Conservation (phyloP, 2,329 filamentous ascomycete species). For the Colletotrichum liriopes region DNA sequence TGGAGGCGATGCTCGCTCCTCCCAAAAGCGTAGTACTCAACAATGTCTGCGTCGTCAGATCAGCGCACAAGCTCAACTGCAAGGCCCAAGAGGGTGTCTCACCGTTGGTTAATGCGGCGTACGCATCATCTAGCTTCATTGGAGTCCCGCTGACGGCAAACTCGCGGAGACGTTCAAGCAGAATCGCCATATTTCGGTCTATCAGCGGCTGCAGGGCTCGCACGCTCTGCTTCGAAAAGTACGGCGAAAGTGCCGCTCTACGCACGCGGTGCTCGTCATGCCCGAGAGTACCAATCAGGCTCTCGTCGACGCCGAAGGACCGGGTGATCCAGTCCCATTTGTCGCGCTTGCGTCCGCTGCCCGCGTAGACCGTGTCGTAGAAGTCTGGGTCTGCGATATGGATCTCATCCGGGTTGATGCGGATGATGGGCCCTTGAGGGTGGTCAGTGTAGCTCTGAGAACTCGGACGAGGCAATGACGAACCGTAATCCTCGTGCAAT, state of each 20-base stretch:
- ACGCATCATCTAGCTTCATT: constrained; percentile 3
- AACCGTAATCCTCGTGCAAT: not conserved
- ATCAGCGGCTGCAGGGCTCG: constrained; percentile 4
- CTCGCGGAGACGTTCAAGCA: not conserved
- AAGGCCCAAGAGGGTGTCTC: not conserved
- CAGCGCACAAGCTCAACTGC: not conserved
- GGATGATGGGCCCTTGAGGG: not conserved
- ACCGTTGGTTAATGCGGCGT: not conserved
- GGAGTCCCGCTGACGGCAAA: not conserved
- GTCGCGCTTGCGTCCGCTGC: constrained; percentile 6
- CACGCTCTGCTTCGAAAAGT: constrained; percentile 7
- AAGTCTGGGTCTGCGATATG: constrained; percentile 7
- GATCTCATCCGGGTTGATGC: constrained; percentile 1
- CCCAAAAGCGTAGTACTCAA: constrained; percentile 1
- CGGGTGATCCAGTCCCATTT: constrained; percentile 15
- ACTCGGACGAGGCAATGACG: not conserved
- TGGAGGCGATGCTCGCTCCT: not conserved
- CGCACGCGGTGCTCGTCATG: constrained; percentile 2
- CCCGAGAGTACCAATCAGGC: not conserved
- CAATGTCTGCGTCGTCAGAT: not conserved
- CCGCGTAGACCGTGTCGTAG: constrained; percentile 1
- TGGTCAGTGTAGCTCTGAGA: not conserved
- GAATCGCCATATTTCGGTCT: not conserved
- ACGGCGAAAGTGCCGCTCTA: constrained; percentile 6
- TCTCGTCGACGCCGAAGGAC: constrained; percentile 39